Evolutionary conservation across 1,139 yeast species (phyloP), one percentile per base, ranked within the genome.

Genomic region (Lodderomyces jiufengensis): DNA sequence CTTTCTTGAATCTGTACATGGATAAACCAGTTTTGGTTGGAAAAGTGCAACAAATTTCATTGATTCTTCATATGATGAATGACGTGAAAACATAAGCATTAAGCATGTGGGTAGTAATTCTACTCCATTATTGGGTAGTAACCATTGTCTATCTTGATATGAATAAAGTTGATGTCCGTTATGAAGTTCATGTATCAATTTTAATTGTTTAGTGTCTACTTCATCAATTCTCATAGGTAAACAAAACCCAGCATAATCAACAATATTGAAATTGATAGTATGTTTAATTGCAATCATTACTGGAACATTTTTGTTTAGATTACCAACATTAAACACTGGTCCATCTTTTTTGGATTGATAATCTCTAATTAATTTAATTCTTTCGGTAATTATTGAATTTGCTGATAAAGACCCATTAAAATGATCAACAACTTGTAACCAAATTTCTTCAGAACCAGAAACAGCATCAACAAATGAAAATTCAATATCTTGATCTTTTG

Each of bases 361-460:
- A n/a, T 39, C 33, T 27, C 29, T 27, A 10, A 36, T 34, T 14
- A 39, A 15, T 6, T 36, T 38, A 7, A 47, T 52, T 24, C 66
- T 46, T 9, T 48, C 31, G 25, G 39, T 41, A 6, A 57, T 45
- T 15, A 57, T 56, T 1, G 41, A 33, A 24, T 57, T 64, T n/a
- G 65, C 47, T 37, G 60, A 70, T 2, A 76, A 43, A 16, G 49
- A 51, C 0, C 66, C 64, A 3, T 51, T 46, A 24, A 69, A 57
- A 5, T 53, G 43, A 1, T 55, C 48, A 1, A 65, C 59, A 1
- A 76, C 49, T 8, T 62, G 63, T 2, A 66, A 54, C 75, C 81
- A 73, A 0, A 68, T 70, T 41, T 75, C 78, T 46, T 79, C 85
- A 42, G 76, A 77, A 1, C 85, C 84, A 2, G 70, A 51, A 0